These are phyloP conservation scores for Triticum aestivum DNA, from an alignment of 176 grass and related monocot genomes.

Conservation along the genomic window IWGSC_CS_RefSeq_v2.1 NC_057796.1:383501017-383501516, in stretches of 20 bases:
- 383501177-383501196: constrained; percentile 48
- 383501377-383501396: constrained; percentile 95
- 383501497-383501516: neutral
- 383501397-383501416: constrained; percentile 92
- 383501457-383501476: neutral
- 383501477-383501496: neutral
- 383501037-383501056: constrained; percentile 88
- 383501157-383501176: constrained; percentile 82
- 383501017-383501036: constrained; percentile 97
- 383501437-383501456: constrained; percentile 56
- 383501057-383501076: constrained; percentile 97
- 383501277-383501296: constrained; percentile 82
- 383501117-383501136: constrained; percentile 98
- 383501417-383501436: constrained; percentile 87
- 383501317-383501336: constrained; percentile 97
- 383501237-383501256: constrained; percentile 58
- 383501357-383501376: constrained; percentile 89
- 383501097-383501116: constrained; percentile 88
- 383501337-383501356: constrained; percentile 88
- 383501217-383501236: constrained; percentile 12
- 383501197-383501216: neutral
- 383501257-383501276: constrained; percentile 96
- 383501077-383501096: constrained; percentile 88
- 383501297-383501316: constrained; percentile 95
- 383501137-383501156: constrained; percentile 84